A percentile compares a stretch with the other conserved stretches of the same genome.
Conservation (phyloP, 1,284 basidiomycete species). For the Bjerkandera adusta region DNA sequence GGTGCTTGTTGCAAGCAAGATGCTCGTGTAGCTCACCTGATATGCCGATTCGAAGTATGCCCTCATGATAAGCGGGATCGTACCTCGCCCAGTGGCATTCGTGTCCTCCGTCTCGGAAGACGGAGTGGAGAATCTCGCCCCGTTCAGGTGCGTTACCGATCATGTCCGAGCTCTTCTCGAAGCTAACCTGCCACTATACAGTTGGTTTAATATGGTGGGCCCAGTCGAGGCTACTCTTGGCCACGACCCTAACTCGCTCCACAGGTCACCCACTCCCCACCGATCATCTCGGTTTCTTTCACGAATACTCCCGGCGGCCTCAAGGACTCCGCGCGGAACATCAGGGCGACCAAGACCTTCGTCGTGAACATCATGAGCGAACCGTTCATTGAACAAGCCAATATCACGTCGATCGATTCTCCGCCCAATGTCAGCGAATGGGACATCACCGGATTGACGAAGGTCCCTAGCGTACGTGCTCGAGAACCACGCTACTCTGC, state of each 20-base stretch:
- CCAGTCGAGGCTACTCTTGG: conserved; percentile 9
- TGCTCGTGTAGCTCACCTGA: not conserved
- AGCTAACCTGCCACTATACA: conserved; percentile 21
- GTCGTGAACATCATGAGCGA: conserved; percentile 74
- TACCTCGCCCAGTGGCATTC: conserved; percentile 75
- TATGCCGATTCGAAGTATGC: conserved; percentile 20
- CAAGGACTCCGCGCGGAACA: conserved; percentile 69
- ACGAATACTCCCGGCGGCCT: conserved; percentile 26
- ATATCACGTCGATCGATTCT: conserved; percentile 62
- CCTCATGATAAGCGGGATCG: conserved; percentile 65
- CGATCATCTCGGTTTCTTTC: conserved; percentile 63
- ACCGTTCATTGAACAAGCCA: conserved; percentile 68
- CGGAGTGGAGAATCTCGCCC: conserved; percentile 65
- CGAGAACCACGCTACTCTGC: conserved; percentile 65
- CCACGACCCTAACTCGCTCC: no score
- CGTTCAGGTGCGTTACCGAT: conserved; percentile 47
- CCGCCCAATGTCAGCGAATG: conserved; percentile 68
- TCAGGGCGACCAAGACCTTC: conserved; percentile 64
- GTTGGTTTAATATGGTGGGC: conserved; percentile 57
- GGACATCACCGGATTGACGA: conserved; percentile 68
- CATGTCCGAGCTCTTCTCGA: not conserved
- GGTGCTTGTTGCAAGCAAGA: not conserved
- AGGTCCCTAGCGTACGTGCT: conserved; percentile 28
- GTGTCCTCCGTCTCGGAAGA: conserved; percentile 59
- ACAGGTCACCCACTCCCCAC: conserved; percentile 62